phyloP scores from a whole-genome alignment of 768 basidiomycete genomes.

The Fistulinella prunicolor region DNA sequence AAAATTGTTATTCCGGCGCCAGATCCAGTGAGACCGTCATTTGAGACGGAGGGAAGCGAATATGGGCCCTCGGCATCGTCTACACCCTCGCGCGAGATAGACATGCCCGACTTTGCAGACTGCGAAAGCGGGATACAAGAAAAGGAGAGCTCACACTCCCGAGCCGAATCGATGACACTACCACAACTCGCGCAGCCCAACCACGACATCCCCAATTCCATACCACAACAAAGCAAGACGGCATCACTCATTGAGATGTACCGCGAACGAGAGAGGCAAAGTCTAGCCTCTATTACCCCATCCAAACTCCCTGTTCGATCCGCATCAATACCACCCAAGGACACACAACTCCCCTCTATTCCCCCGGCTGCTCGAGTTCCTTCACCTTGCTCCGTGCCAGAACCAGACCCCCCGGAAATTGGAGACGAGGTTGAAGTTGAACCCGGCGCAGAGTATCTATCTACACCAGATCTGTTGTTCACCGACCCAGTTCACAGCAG shows the following conservation, averaged over 20 bases:
- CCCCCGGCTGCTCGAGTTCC: constrained; percentile 2
- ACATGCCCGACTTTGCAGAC: constrained; percentile 29
- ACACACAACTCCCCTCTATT: constrained; percentile 5
- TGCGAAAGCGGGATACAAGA: constrained; percentile 21
- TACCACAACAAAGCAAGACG: constrained; percentile 54
- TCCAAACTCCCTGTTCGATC: constrained; percentile 38
- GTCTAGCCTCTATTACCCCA: constrained; percentile 4
- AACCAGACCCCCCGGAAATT: constrained; percentile 26
- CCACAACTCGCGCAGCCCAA: constrained; percentile 12
- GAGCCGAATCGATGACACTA: constrained; percentile 30
- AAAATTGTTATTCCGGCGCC: constrained; percentile 13
- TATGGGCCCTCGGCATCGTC: constrained; percentile 31
- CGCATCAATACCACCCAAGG: constrained; percentile 11
- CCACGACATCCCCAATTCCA: constrained; percentile 13
- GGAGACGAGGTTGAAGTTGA: constrained; percentile 30
- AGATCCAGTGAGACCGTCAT: constrained; percentile 29
- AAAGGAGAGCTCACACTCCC: constrained; percentile 24
- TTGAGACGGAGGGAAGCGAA: constrained; percentile 34
- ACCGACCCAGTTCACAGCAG: constrained; percentile 58
- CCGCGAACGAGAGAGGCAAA: constrained; percentile 61
- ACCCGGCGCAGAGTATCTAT: constrained; percentile 20
- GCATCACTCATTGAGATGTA: constrained; percentile 85
- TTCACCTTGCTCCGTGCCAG: constrained; percentile 16
- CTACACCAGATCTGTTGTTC: constrained; percentile 34
- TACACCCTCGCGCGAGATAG: constrained; percentile 28